Base-by-base conservation (phyloP, 208 protist genomes). In the Angomonas deanei region DNA sequence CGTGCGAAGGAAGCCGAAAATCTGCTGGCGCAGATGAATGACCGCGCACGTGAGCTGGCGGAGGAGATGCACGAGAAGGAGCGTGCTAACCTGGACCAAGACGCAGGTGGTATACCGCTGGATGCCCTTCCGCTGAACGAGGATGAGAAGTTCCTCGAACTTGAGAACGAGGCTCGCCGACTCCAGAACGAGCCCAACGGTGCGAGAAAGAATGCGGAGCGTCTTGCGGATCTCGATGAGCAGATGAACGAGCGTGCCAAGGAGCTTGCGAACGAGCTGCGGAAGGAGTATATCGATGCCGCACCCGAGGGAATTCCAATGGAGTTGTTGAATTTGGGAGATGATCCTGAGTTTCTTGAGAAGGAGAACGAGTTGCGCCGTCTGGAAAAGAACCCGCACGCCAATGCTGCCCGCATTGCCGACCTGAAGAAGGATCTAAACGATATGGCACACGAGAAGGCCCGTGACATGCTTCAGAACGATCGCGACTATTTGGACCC, bases 401-500 rank as follows among this genome's bases (percentile, higher is more conserved):
- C 75, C 26, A 91, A 90, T 61, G 68, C 59, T 30, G 73, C 88
- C 69, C 66, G 55, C 10, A 84, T 93, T 55, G 75, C 68, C 38
- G 76, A 88, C 57, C 61, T 93, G 31, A 80, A 84, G 71, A 53
- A 76, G 48, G 74, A 87, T 48, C 70, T 93, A 19, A 91, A 91
- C 57, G 66, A 69, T 56, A 73, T 68, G 55, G 81, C 81, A 1
- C 75, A 78, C 61, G 80, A 79, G 58, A 80, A 78, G 59, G 83
- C 81, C 13, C 70, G 54, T 28, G 62, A 61, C 56, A 56, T 88
- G 70, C 59, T 90, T 46, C 61, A 78, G 38, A 64, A 65, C 24
- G 87, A 93, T 58, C 84, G 87, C 33, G 80, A 55, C 54, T 91
- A 86, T 64, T 70, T 93, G 6, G 76, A 92, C n/a, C 64, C 59